A percentile compares a stretch with the other conserved stretches of the same genome.
Evolutionary conservation across 495 filamentous ascomycete genomes (phyloP).

Genomic region (Penicillium chermesinum): DNA sequence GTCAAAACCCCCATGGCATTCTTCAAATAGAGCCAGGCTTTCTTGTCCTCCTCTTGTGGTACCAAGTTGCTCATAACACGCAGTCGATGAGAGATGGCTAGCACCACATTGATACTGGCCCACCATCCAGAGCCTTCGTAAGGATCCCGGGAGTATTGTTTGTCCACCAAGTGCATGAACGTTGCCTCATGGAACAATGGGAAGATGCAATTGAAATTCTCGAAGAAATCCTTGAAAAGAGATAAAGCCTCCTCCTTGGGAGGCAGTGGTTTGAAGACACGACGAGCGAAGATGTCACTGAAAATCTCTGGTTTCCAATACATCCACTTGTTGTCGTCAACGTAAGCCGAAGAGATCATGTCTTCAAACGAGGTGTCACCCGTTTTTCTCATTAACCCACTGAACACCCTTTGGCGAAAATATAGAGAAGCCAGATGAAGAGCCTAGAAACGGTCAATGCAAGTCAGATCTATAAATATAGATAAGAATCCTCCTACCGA

Average conservation of each 20-base stretch:
- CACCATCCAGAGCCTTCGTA: slow-evolving; percentile 97
- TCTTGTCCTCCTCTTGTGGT: slow-evolving; percentile 82
- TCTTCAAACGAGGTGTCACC: slow-evolving; percentile 91
- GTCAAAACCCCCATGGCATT: slow-evolving; percentile 91
- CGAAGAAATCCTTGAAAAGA: slow-evolving; percentile 87
- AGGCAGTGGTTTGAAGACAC: slow-evolving; percentile 77
- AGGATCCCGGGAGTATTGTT: slow-evolving; percentile 87
- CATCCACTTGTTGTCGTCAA: slow-evolving; percentile 89
- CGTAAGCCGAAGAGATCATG: slow-evolving; percentile 81
- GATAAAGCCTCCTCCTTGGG: slow-evolving; percentile 75
- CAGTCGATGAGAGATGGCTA: slow-evolving; percentile 86
- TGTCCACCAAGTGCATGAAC: slow-evolving; percentile 93
- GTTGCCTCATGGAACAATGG: slow-evolving; percentile 96
- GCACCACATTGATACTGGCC: slow-evolving; percentile 90
- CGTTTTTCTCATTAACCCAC: slow-evolving; percentile 98
- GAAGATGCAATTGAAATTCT: slow-evolving; percentile 98
- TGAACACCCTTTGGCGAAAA: slow-evolving; percentile 97
- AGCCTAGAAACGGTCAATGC: slow-evolving; percentile 44
- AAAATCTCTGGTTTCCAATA: slow-evolving; percentile 97
- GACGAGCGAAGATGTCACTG: slow-evolving; percentile 81
- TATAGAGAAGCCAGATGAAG: slow-evolving; percentile 96
- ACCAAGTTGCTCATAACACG: slow-evolving; percentile 95
- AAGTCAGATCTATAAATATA: not conserved
- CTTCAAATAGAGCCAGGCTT: slow-evolving; percentile 92
- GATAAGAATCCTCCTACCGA: slow-evolving; percentile 52